Base-by-base conservation (phyloP, 257 asterid genomes). In the Gentiana macrophylla region DNA sequence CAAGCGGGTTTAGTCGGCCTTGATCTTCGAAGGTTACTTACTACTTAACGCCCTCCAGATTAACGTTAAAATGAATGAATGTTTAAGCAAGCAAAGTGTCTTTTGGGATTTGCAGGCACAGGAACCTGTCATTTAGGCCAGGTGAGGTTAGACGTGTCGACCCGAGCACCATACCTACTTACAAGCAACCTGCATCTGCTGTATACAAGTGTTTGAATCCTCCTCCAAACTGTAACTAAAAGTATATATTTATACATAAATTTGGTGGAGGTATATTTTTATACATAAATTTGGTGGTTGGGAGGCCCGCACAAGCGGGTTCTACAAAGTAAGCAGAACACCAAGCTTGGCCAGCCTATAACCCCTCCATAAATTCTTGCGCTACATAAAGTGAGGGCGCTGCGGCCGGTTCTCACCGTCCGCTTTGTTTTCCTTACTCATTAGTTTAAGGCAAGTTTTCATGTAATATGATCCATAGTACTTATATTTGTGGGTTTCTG, bases 401-500 rank as follows among this genome's bases (percentile, higher is more conserved):
- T 37, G 94, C 88, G 84, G 71, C 37, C 89, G 70, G 84, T 55
- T 85, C 99, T 92, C 95, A 83, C 94, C 94, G 77, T 12, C 72
- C 89, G 79, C 98, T 79, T 87, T 86, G 94, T 90, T 90, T 90
- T 86, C 98, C 98, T 86, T 90, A 80, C 98, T 91, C 98, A 87
- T 91, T 88, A 92, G 98, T 92, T 92, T 92, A 88, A 85, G 95
- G 99, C 95, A 74, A 68, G n/a, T 68, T 37, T 1, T 0, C 0
- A 0, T 0, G 0, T 0, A 0, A 0, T 0, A 1, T 0, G 2
- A 12, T 4, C 2, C 3, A 12, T 35, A 0, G 0, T 0, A 7
- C 57, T 74, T 82, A 74, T 67, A 53, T 1, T 6, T 6, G 0
- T 1, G 37, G 15, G 2, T 0, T 1, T 1, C 2, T 1, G 0